Percentiles rank a stretch among this genome's conserved stretches.
Evolutionary conservation across 257 asterid genomes (phyloP).

Genomic region (Fraxinus anomala): DNA sequence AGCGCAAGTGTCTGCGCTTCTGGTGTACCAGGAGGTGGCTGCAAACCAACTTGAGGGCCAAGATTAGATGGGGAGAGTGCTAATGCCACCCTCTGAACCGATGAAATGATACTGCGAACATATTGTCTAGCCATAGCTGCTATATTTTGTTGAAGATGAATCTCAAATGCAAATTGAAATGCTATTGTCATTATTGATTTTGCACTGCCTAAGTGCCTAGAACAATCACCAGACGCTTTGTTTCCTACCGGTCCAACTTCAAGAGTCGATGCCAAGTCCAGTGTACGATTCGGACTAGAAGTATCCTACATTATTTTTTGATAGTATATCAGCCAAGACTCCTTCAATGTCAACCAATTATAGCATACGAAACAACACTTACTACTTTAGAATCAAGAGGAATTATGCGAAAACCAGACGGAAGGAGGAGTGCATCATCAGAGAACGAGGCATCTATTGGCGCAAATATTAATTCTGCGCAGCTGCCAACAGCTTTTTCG

Average conservation of each 20-base stretch:
- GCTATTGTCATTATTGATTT: conserved; percentile 97
- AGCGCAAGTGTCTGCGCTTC: conserved; percentile 82
- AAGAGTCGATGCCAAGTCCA: conserved; percentile 92
- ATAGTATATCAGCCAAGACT: neutral
- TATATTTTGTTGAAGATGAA: conserved; percentile 80
- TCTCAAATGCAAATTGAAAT: conserved; percentile 87
- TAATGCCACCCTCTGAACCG: conserved; percentile 89
- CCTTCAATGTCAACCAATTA: neutral
- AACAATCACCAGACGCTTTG: conserved; percentile 45
- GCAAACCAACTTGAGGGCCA: conserved; percentile 49
- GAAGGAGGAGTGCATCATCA: conserved; percentile 95
- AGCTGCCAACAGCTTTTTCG: conserved; percentile 73
- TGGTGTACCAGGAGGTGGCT: conserved; percentile 77
- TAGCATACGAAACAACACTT: conserved; percentile 12
- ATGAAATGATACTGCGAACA: conserved; percentile 81
- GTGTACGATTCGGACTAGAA: conserved; percentile 78
- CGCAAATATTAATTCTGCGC: conserved; percentile 90
- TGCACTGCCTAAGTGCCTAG: conserved; percentile 41
- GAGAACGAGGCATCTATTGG: conserved; percentile 97
- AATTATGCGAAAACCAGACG: conserved; percentile 94
- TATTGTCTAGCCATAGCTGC: conserved; percentile 97
- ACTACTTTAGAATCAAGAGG: conserved; percentile 79
- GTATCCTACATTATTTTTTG: conserved; percentile 50
- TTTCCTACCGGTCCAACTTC: conserved; percentile 68
- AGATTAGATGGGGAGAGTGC: conserved; percentile 82